Percentiles rank a stretch among this genome's conserved stretches.
phyloP scores from a whole-genome alignment of 192 early-diverging fungal genomes.

The Allomyces arbusculus region DNA sequence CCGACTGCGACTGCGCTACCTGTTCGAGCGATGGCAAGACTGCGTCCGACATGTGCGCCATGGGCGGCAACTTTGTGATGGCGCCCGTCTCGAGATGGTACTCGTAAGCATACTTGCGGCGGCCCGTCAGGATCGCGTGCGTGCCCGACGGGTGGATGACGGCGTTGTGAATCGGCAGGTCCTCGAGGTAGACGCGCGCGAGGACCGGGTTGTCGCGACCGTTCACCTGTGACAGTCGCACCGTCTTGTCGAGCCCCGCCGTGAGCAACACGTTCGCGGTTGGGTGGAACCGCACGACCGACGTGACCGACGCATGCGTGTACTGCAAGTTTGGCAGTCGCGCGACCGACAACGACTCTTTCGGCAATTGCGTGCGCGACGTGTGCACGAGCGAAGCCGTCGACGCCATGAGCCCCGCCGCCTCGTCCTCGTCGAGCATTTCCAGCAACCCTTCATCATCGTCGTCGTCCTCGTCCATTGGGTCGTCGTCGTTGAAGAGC shows the following conservation, averaged over 20 bases:
- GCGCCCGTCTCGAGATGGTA: conserved; percentile 61
- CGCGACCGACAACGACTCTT: conserved; percentile 9
- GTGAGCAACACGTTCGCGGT: conserved; percentile 71
- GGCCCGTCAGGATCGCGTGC: conserved; percentile 55
- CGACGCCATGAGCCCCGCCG: conserved; percentile 9
- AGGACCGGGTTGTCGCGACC: conserved; percentile 84
- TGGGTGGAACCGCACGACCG: conserved; percentile 68
- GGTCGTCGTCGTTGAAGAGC: conserved; percentile 19
- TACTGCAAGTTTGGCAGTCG: conserved; percentile 9
- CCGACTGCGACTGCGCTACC: conserved; percentile 45
- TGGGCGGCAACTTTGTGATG: conserved; percentile 45
- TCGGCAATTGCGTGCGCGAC: conserved; percentile 5
- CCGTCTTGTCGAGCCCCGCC: conserved; percentile 66
- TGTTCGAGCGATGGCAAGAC: conserved; percentile 29
- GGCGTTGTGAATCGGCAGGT: conserved; percentile 61
- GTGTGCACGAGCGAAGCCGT: conserved; percentile 6
- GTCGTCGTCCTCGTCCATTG: conserved; percentile 21
- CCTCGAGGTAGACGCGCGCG: conserved; percentile 70
- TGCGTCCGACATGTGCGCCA: conserved; percentile 55
- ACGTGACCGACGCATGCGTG: conserved; percentile 33
- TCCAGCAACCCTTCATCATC: conserved; percentile 5
- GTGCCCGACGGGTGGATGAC: conserved; percentile 54
- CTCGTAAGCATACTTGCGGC: conserved; percentile 58
- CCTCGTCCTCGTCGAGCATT: conserved; percentile 18
- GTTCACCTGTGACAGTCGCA: conserved; percentile 74